Evolutionary conservation across 2,329 filamentous ascomycete genomes (phyloP).

Genomic region (Sarocladium brachiariae): DNA sequence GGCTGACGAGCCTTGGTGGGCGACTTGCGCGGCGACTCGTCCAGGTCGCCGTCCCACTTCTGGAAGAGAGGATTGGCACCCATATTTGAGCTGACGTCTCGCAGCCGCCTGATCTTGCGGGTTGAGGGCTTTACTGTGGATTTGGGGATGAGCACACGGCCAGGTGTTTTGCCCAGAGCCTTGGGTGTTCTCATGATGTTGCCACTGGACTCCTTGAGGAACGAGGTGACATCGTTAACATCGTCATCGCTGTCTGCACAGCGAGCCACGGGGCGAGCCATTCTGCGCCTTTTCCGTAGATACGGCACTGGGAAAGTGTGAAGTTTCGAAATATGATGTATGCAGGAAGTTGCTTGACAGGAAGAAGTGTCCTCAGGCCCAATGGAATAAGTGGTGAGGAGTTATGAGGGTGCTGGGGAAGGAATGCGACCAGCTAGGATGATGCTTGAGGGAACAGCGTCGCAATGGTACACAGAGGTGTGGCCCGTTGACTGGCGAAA

Average conservation of each 20-base stretch:
- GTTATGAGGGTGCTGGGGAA: neutral
- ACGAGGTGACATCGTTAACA: conserved; percentile 30
- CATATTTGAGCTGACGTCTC: conserved; percentile 14
- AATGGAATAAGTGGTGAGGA: neutral
- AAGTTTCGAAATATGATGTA: too few relatives aligned
- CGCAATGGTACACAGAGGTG: neutral
- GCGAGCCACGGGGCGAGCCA: conserved; percentile 24
- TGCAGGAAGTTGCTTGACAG: too few relatives aligned
- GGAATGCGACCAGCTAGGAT: neutral
- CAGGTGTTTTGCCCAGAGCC: conserved; percentile 13
- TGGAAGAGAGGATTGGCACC: conserved; percentile 25
- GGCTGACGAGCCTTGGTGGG: conserved; percentile 6
- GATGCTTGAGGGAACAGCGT: neutral
- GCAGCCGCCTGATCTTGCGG: conserved; percentile 25
- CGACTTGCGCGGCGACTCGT: conserved; percentile 15
- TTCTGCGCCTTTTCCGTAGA: too few relatives aligned
- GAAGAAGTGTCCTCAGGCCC: neutral
- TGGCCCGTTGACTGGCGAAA: neutral
- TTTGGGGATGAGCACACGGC: conserved; percentile 17
- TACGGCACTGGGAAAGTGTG: too few relatives aligned
- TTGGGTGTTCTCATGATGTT: conserved; percentile 14
- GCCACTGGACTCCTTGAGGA: conserved; percentile 17
- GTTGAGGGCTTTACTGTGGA: conserved; percentile 17
- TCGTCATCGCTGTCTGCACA: conserved; percentile 33
- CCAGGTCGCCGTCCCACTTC: conserved; percentile 20